Base-by-base conservation (phyloP, 306 rosid genomes). In the Urtica urens region DNA sequence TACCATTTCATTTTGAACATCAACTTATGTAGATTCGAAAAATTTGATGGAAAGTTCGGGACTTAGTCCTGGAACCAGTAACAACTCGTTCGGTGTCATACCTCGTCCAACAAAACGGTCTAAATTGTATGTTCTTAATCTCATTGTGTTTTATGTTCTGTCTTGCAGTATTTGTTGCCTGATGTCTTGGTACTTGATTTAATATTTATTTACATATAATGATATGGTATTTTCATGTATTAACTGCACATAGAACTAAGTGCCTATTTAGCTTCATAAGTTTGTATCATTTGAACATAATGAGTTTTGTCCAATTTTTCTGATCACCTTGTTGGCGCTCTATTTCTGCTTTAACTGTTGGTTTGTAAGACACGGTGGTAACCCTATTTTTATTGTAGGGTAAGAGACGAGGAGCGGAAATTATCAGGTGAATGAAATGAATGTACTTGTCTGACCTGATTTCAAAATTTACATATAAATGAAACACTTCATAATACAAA, bases 91-190 rank as follows among this genome's bases (percentile, higher is more conserved):
- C 53, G 66, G 77, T 44, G 49, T 67, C 48, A 80, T 61, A 62
- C 66, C 57, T 75, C 92, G 85, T 61, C 85, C 87, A 25, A 65
- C 79, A 68, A 82, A 85, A 71, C 90, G 94, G 34, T 79, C 72
- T 62, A 85, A 90, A 90, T 59, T 71, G 99, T 90, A 81, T 41
- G 84, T 40, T 63, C n/a, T n/a, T n/a, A n/a, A n/a, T n/a, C n/a
- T n/a, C n/a, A n/a, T n/a, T n/a, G n/a, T n/a, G n/a, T n/a, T n/a
- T n/a, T n/a, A n/a, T n/a, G 19, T 18, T 38, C 43, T 38, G 35
- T 31, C 23, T 57, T 6, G 18, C 14, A 14, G 23, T 46, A 19
- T 28, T n/a, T 26, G 30, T 43, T 56, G 47, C 50, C n/a, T n/a
- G n/a, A n/a, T n/a, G n/a, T n/a, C n/a, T n/a, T n/a, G n/a, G n/a